Evolutionary conservation across 108 stramenopile genomes (phyloP), one percentile per base, ranked within the genome.

Genomic region (Skeletonema grethae): DNA sequence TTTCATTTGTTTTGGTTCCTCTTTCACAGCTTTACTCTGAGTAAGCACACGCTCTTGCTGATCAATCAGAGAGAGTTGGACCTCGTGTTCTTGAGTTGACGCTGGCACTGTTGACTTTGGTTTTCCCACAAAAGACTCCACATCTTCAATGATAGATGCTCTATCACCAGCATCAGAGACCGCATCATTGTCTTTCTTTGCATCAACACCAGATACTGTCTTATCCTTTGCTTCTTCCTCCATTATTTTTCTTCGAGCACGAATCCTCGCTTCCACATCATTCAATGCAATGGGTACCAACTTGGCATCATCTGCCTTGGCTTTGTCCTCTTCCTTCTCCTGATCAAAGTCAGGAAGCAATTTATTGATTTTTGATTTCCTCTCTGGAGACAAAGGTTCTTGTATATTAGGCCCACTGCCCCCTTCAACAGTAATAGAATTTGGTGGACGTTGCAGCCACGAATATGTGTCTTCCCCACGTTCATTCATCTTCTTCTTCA

Each of bases 181-280:
- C 4, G 0, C 72, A 43, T 65, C 64, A 36, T 32, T 55, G 18
- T 25, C 34, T 12, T 60, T 63, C 11, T 45, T 61, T 0, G 38
- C 28, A 43, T 43, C 53, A 15, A 58, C 59, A 35, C 48, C 32
- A 32, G n/a, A 16, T 12, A 31, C 56, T 20, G 29, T 48, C 41
- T n/a, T 61, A 11, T 60, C 65, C 5, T 35, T 20, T 28, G 46
- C 64, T 25, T 67, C 77, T 50, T 24, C 39, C 36, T 69, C 69
- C 50, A 61, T 62, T 41, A 75, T 31, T 25, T 61, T 50, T n/a
- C 63, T 58, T 12, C 70, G 69, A n/a, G 74, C 80, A 0, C 28
- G 61, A 56, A 82, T 82, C 38, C 80, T 65, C 39, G 58, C 80
- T 60, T 82, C 80, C 31, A 82, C 80, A 46, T 69, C 58, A 36